phyloP scores from a whole-genome alignment of 495 filamentous ascomycete species.

The Penicillium simplicissimum region DNA sequence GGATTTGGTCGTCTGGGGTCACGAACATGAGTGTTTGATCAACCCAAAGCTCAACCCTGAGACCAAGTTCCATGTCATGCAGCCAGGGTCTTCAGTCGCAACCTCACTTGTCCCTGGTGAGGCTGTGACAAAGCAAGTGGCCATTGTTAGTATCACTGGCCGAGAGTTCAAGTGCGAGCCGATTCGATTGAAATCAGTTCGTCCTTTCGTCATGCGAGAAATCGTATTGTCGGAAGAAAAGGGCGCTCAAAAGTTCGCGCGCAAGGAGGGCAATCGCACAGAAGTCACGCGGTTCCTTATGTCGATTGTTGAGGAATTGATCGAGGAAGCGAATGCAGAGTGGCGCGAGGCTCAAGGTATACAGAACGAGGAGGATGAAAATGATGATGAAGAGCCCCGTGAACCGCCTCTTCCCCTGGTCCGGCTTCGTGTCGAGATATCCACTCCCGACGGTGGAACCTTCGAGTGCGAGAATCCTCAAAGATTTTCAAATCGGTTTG shows the following conservation, averaged over 20 bases:
- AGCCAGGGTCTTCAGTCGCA: slow-evolving; percentile 93
- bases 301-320: slow-evolving; percentile 77
- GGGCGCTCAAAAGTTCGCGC: slow-evolving; percentile 72
- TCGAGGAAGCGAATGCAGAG: slow-evolving; percentile 76
- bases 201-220: slow-evolving; percentile 87
- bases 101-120: slow-evolving; percentile 91
- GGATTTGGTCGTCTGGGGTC: slow-evolving; percentile 93
- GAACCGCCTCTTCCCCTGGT: slow-evolving; percentile 76
- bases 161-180: slow-evolving; percentile 79
- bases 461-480: slow-evolving; percentile 96
- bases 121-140: slow-evolving; percentile 87
- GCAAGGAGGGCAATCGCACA: slow-evolving; percentile 77
- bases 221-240: slow-evolving; percentile 75
- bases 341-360: slow-evolving; percentile 75
- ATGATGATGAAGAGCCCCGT: slow-evolving; percentile 56
- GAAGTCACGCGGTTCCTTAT: slow-evolving; percentile 77
- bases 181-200: slow-evolving; percentile 81
- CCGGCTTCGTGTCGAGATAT: slow-evolving; percentile 86
- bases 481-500: slow-evolving; percentile 92
- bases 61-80: slow-evolving; percentile 92
- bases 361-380: slow-evolving; percentile 48
- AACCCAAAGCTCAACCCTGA: slow-evolving; percentile 79
- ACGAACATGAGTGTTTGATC: slow-evolving; percentile 96
- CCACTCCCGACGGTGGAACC: slow-evolving; percentile 79
- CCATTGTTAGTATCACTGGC: slow-evolving; percentile 80